Evolutionary conservation across 2,329 filamentous ascomycete species (phyloP), one percentile per base, ranked within the genome.

Genomic region (Alternaria viburni): DNA sequence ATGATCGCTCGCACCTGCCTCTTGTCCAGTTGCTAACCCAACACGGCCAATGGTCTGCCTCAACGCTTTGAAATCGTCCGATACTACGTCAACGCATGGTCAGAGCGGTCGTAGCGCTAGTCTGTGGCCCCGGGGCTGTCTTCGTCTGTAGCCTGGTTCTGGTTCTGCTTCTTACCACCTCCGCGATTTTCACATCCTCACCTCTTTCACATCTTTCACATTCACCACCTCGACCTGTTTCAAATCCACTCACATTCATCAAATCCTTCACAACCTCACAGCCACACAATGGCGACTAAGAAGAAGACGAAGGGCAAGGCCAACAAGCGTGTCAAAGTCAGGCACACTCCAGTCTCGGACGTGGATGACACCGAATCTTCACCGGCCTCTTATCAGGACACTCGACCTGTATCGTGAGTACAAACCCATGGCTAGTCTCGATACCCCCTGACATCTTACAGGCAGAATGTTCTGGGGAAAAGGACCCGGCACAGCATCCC

Each of bases 371-470:
- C 26, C 7, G 15, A 36, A 8, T 36, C 15, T 2, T 36, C 32
- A n/a, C 32, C 0, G 9, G 32, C 15, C 32, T 36, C 1, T n/a
- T 1, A 9, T 36, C 32, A 36, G 32, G 7, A 32, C 43, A 15
- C 32, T 5, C 30, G 2, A 9, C 32, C 32, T 1, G 32, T 4
- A 36, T 36, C 32, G 32, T 36, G 1, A 36, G 32, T 2, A 36
- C 15, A 5, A 3, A 36, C 15, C 15, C 15, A 36, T 1, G 2
- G 2, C 15, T 15, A 9, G 1, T 1, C 2, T 36, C 15, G 7
- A 36, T 36, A n/a, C 0, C 4, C 15, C 7, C 32, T 36, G 1
- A 36, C 7, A 8, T n/a, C 3, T 15, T 1, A 1, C 4, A 36
- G 32, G 3, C 32, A 36, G 0, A 0, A 15, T 3, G 9, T 15